phyloP scores from a whole-genome alignment of 1,284 basidiomycete species.

The Puccinia horiana region DNA sequence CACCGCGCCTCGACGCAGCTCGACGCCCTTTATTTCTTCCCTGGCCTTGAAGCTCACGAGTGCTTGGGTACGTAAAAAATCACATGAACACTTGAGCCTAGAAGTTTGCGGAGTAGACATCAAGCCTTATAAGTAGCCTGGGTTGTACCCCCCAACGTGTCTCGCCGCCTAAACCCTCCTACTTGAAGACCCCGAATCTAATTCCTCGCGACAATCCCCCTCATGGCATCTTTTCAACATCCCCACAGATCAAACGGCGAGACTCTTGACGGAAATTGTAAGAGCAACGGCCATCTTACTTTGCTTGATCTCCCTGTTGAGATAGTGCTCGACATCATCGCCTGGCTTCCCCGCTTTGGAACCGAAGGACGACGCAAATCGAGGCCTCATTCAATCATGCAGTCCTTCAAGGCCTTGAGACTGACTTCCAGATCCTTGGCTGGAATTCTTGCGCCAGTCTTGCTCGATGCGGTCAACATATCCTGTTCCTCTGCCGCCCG shows the following conservation, averaged over 20 bases:
- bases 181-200: no score
- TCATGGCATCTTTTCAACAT: background rate
- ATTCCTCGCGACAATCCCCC: background rate
- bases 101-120: background rate
- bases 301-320: slow-evolving; percentile 29
- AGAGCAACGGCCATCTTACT: background rate
- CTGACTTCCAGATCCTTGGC: slow-evolving; percentile 1
- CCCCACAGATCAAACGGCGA: background rate
- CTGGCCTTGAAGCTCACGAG: no score
- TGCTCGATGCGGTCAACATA: slow-evolving; percentile 8
- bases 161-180: no score
- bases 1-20: no score
- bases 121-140: background rate
- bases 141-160: background rate
- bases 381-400: background rate
- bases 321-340: slow-evolving; percentile 7
- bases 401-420: slow-evolving; percentile 9
- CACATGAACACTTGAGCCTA: background rate
- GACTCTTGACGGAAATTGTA: background rate
- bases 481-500: background rate
- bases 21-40: no score
- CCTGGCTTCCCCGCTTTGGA: slow-evolving; percentile 5
- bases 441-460: background rate
- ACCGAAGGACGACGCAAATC: background rate
- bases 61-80: background rate